Evolutionary conservation across 306 rosid species (phyloP).

Genomic region (Prunus mume): DNA sequence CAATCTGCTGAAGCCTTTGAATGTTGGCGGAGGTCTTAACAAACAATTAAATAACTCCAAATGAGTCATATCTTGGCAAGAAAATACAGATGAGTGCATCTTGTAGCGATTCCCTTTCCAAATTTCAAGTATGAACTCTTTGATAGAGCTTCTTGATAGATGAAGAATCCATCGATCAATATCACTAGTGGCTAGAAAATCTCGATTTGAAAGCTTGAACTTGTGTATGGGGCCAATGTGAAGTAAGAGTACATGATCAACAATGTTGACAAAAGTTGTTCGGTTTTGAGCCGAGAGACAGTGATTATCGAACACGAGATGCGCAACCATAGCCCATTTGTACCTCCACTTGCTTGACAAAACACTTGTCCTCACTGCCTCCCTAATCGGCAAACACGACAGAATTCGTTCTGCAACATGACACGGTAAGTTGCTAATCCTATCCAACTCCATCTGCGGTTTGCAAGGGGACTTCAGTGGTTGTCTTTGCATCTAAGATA

Average conservation of each 20-base stretch:
- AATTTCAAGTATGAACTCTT: slow-evolving; percentile 57
- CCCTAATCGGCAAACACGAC: slow-evolving; percentile 43
- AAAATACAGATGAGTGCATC: slow-evolving; percentile 49
- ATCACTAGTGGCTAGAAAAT: slow-evolving; percentile 39
- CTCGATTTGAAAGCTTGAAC: slow-evolving; percentile 58
- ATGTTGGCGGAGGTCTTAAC: slow-evolving; percentile 53
- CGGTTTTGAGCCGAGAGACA: slow-evolving; percentile 29
- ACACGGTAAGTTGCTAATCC: slow-evolving; percentile 50
- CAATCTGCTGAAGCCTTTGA: slow-evolving; percentile 51
- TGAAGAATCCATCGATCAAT: slow-evolving; percentile 54
- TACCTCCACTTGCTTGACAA: slow-evolving; percentile 70
- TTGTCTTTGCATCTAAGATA: slow-evolving; percentile 32
- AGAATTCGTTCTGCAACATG: slow-evolving; percentile 50
- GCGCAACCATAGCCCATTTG: slow-evolving; percentile 47
- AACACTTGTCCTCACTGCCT: slow-evolving; percentile 59
- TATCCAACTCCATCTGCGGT: slow-evolving; percentile 44
- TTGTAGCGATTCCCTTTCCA: slow-evolving; percentile 56
- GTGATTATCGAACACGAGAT: slow-evolving; percentile 55
- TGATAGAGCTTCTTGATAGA: slow-evolving; percentile 42
- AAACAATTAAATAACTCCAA: slow-evolving; percentile 54
- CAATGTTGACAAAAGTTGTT: slow-evolving; percentile 33
- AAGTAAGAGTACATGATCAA: slow-evolving; percentile 71
- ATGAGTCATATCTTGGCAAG: slow-evolving; percentile 45
- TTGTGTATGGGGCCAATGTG: slow-evolving; percentile 46
- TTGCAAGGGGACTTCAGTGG: slow-evolving; percentile 27